Evolutionary conservation across 2,329 filamentous ascomycete genomes (phyloP).

Genomic region (Ophiostoma tasmaniense): DNA sequence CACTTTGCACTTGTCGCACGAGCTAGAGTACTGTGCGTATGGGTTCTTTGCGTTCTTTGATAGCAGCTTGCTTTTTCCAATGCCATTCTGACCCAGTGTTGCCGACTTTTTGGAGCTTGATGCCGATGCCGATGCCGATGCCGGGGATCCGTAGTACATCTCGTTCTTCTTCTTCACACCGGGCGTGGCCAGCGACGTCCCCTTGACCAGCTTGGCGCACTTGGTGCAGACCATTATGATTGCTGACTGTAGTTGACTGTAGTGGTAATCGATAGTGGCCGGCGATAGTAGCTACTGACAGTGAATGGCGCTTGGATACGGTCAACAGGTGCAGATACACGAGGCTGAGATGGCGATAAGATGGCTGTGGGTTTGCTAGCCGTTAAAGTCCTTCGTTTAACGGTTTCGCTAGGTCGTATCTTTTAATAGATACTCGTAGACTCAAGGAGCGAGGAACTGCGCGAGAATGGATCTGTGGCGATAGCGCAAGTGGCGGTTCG

Average conservation of each 20-base stretch:
- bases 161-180: slow-evolving; percentile 59
- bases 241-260: background rate
- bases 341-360: background rate
- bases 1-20: slow-evolving; percentile 53
- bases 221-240: slow-evolving; percentile 48
- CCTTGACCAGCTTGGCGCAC: slow-evolving; percentile 53
- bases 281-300: background rate
- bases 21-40: slow-evolving; percentile 54
- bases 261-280: background rate
- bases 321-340: background rate
- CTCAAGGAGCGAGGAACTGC: background rate
- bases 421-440: background rate
- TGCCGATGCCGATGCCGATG: slow-evolving; percentile 39
- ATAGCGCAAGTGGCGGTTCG: background rate
- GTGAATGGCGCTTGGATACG: too few species aligned
- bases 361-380: background rate
- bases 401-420: background rate
- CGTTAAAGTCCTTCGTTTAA: background rate
- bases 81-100: slow-evolving; percentile 48
- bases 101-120: slow-evolving; percentile 39
- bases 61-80: slow-evolving; percentile 58
- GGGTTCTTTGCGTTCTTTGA: slow-evolving; percentile 58
- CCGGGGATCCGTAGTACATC: slow-evolving; percentile 47
- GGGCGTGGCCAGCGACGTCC: slow-evolving; percentile 53
- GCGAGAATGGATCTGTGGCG: background rate